phyloP scores from a whole-genome alignment of 176 grass and related monocot genomes.

The Phoenix roebelenii region DNA sequence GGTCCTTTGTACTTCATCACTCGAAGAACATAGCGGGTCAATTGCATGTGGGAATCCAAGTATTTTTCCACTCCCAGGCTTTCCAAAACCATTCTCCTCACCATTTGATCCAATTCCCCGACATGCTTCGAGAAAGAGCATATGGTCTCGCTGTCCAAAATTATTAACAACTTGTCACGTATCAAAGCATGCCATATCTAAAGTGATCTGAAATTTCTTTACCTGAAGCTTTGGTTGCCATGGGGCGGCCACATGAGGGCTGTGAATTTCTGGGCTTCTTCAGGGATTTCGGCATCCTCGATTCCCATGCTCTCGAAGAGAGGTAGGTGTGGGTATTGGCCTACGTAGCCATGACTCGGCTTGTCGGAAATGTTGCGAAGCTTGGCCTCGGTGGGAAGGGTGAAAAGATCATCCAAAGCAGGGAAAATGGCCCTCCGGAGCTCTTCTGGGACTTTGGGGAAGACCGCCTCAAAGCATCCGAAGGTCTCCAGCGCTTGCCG shows the following conservation, averaged over 20 bases:
- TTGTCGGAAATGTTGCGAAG: conserved; percentile 35
- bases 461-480: conserved; percentile 53
- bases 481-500: conserved; percentile 28
- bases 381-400: conserved; percentile 41
- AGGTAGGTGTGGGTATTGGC: conserved; percentile 24
- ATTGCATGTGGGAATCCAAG: conserved; percentile 20
- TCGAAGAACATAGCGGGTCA: conserved; percentile 33
- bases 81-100: conserved; percentile 59
- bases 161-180: too few species aligned
- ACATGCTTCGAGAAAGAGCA: conserved; percentile 6
- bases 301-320: conserved; percentile 52
- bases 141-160: conserved; percentile 16
- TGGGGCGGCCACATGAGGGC: conserved; percentile 53
- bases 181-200: not conserved
- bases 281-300: conserved; percentile 5
- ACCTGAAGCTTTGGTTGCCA: conserved; percentile 42
- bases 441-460: conserved; percentile 22
- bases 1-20: conserved; percentile 46
- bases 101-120: conserved; percentile 26
- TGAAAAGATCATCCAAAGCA: conserved; percentile 41
- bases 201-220: not conserved
- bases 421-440: conserved; percentile 32
- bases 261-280: conserved; percentile 25
- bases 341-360: conserved; percentile 52
- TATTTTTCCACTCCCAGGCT: conserved; percentile 37